Evolutionary conservation across 345 rosid genomes (phyloP).

Genomic region (Rhodamnia argentea): DNA sequence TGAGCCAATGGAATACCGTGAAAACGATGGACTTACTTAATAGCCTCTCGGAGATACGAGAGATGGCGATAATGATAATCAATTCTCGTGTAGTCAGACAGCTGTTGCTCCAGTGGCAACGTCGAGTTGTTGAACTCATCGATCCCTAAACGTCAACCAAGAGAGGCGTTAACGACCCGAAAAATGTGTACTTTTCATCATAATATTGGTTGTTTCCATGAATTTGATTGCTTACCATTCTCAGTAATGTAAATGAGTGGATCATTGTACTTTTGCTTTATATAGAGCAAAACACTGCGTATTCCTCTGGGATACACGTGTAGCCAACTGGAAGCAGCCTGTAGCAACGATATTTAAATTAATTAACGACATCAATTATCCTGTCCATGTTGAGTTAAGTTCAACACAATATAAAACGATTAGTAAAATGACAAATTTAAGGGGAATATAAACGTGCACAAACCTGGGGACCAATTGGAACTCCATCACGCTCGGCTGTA

Average conservation of each 20-base stretch:
- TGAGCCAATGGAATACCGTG: not conserved
- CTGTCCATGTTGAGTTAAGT: not conserved
- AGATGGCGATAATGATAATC: slow-evolving; percentile 18
- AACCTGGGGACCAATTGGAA: slow-evolving; percentile 10
- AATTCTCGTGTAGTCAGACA: slow-evolving; percentile 17
- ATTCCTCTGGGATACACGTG: slow-evolving; percentile 5
- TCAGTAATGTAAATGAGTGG: slow-evolving; percentile 1
- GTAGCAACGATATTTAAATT: not conserved
- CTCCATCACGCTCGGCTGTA: slow-evolving; percentile 7
- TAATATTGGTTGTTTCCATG: not conserved
- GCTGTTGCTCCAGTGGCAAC: slow-evolving; percentile 7
- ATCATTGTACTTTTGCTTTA: slow-evolving; percentile 3
- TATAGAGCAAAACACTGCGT: not conserved
- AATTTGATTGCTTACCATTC: not conserved
- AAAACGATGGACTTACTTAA: slow-evolving; percentile 12
- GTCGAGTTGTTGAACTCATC: slow-evolving; percentile 19
- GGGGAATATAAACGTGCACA: not conserved
- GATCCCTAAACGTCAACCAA: slow-evolving; percentile 7
- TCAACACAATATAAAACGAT: not conserved
- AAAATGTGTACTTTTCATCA: not conserved
- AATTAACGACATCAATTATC: not conserved
- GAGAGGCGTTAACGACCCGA: not conserved
- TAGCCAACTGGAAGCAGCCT: slow-evolving; percentile 13
- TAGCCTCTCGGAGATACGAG: slow-evolving; percentile 8
- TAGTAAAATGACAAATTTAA: not conserved